Evolutionary conservation across 2,329 filamentous ascomycete species (phyloP).

Genomic region (Cercospora beticola): DNA sequence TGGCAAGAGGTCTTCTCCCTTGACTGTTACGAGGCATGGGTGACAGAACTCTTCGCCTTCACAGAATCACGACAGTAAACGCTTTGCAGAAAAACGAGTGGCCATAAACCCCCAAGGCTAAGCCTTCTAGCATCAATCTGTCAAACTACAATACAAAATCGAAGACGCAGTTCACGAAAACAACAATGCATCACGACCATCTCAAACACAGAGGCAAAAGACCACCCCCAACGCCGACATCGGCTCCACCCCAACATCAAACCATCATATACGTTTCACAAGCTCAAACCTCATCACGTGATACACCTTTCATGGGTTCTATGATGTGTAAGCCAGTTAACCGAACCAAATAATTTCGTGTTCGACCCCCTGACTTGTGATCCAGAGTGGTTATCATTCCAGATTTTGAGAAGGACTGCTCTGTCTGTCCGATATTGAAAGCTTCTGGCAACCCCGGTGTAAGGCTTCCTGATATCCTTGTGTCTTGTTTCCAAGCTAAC

Average conservation of each 20-base stretch:
- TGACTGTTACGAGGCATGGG: no score
- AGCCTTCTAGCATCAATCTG: no score
- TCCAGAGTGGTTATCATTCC: constrained; percentile 7
- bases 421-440: constrained; percentile 2
- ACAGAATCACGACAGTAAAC: background rate
- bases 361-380: background rate
- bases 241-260: background rate
- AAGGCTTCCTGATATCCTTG: background rate
- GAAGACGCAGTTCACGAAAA: background rate
- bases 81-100: no score
- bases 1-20: no score
- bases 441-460: constrained; percentile 5
- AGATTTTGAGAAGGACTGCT: constrained; percentile 1
- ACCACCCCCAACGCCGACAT: background rate
- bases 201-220: background rate
- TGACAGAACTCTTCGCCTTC: background rate
- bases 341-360: background rate
- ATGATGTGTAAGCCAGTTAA: constrained; percentile 2
- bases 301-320: background rate
- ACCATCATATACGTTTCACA: background rate
- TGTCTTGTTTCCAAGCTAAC: background rate
- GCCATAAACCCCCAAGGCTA: no score
- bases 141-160: no score
- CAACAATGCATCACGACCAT: background rate
- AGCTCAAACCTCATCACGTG: background rate